phyloP scores from a whole-genome alignment of 2,329 filamentous ascomycete species.

The Trichoderma guizhouense region DNA sequence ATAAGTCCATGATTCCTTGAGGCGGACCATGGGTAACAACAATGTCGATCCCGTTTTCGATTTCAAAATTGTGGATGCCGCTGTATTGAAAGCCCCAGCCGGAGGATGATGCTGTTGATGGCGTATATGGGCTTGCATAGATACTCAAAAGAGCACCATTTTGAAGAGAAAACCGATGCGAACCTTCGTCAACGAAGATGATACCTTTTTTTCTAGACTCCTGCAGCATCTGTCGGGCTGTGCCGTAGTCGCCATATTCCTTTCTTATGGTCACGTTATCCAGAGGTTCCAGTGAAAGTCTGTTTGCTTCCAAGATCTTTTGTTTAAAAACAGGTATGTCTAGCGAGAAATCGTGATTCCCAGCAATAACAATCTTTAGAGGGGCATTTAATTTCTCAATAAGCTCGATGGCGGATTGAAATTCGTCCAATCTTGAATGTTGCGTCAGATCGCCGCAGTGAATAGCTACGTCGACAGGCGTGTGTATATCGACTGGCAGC shows the following conservation, averaged over 20 bases:
- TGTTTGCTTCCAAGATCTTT: constrained; percentile 24
- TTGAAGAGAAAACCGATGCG: constrained; percentile 35
- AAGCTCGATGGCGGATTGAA: constrained; percentile 34
- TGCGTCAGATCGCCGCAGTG: constrained; percentile 51
- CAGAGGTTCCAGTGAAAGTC: background rate
- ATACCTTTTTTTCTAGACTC: constrained; percentile 31
- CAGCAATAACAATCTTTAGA: constrained; percentile 48
- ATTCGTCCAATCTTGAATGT: constrained; percentile 41
- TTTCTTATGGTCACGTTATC: constrained; percentile 18
- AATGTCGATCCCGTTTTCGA: constrained; percentile 29
- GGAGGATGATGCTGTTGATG: constrained; percentile 28
- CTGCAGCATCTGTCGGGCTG: constrained; percentile 30
- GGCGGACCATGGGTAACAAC: constrained; percentile 37
- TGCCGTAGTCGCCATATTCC: constrained; percentile 38
- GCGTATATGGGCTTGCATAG: constrained; percentile 47
- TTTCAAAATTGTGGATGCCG: constrained; percentile 27
- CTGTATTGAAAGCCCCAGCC: constrained; percentile 47
- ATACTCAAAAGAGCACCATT: constrained; percentile 42
- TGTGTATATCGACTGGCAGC: background rate
- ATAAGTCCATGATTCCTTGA: constrained; percentile 41
- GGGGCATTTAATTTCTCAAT: constrained; percentile 40
- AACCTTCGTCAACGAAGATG: constrained; percentile 42
- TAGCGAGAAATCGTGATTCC: constrained; percentile 50
- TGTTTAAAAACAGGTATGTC: constrained; percentile 34
- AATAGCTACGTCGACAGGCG: constrained; percentile 40